A percentile compares a stretch with the other conserved stretches of the same genome.
Evolutionary conservation across 2,329 filamentous ascomycete species (phyloP).

Genomic region (Calonectria crousiana): DNA sequence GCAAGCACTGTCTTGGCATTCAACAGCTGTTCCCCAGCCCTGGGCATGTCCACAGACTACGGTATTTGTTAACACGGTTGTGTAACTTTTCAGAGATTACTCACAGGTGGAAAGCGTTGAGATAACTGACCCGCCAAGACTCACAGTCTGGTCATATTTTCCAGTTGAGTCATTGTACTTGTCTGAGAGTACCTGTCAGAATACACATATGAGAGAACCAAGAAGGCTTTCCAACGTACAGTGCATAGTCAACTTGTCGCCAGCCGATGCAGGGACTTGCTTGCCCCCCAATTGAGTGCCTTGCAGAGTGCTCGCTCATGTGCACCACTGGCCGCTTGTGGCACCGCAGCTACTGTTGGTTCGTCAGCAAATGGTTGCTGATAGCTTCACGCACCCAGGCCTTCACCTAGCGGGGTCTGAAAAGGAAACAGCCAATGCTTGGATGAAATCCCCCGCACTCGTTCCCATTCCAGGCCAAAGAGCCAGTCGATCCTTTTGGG

Average conservation of each 20-base stretch:
- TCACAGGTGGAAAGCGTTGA: slow-evolving; percentile 28
- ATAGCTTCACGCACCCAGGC: fast-evolving
- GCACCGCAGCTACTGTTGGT: slow-evolving; percentile 27
- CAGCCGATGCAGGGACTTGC: slow-evolving; percentile 27
- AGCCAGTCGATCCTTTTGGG: slow-evolving; percentile 28
- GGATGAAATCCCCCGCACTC: slow-evolving; percentile 29
- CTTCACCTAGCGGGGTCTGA: slow-evolving; percentile 23
- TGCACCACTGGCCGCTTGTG: slow-evolving; percentile 30
- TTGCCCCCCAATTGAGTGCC: slow-evolving; percentile 31
- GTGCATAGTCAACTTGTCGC: slow-evolving; percentile 27
- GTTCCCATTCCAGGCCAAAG: slow-evolving; percentile 34
- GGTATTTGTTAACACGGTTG: not conserved
- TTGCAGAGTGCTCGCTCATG: slow-evolving; percentile 32
- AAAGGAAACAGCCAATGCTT: slow-evolving; percentile 33
- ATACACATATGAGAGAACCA: too few relatives aligned
- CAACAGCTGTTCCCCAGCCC: slow-evolving; percentile 34
- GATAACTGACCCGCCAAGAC: slow-evolving; percentile 16
- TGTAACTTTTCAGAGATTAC: not conserved
- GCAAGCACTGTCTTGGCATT: slow-evolving; percentile 35
- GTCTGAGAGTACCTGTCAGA: not conserved
- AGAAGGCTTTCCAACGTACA: not conserved
- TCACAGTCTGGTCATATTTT: slow-evolving; percentile 31
- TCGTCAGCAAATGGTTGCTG: not conserved
- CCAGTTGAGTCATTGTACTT: slow-evolving; percentile 31
- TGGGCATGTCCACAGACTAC: slow-evolving; percentile 29